Evolutionary conservation across 2,329 filamentous ascomycete genomes (phyloP).

Genomic region (Gnomoniopsis smithogilvyi): DNA sequence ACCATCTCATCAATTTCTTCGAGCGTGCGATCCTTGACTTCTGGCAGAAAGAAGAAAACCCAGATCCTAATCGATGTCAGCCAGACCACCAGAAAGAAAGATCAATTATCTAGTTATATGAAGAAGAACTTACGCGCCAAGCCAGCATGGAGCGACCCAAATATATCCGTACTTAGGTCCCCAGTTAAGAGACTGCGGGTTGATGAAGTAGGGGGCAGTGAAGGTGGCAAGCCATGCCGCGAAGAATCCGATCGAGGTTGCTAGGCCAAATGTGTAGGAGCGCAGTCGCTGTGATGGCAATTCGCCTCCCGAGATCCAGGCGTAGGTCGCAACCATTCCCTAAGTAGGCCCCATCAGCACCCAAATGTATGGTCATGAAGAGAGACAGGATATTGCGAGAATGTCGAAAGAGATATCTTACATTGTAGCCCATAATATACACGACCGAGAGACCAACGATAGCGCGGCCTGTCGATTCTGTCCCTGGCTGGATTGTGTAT

Average conservation of each 20-base stretch:
- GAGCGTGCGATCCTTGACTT: conserved; percentile 49
- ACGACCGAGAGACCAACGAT: conserved; percentile 51
- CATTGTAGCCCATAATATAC: conserved; percentile 53
- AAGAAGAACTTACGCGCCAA: conserved; percentile 25
- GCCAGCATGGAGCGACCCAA: conserved; percentile 40
- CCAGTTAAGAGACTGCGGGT: conserved; percentile 50
- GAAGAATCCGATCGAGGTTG: conserved; percentile 51
- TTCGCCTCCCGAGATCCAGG: conserved; percentile 56
- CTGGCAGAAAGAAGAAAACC: conserved; percentile 49
- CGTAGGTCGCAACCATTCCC: conserved; percentile 51
- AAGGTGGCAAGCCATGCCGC: conserved; percentile 56
- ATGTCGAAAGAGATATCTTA: conserved; percentile 12
- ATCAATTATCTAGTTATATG: not conserved
- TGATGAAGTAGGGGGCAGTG: conserved; percentile 59
- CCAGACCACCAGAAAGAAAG: too few species aligned
- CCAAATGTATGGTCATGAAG: too few species aligned
- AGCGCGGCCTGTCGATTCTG: conserved; percentile 36
- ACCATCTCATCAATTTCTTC: conserved; percentile 57
- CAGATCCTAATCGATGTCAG: conserved; percentile 26
- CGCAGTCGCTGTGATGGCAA: conserved; percentile 54
- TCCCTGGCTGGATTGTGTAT: conserved; percentile 42
- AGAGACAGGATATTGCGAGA: too few species aligned
- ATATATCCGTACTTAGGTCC: conserved; percentile 57
- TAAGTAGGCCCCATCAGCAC: too few species aligned
- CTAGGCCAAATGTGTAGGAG: conserved; percentile 54